Evolutionary conservation across 306 rosid species (phyloP).

Genomic region (Dryas octopetala): DNA sequence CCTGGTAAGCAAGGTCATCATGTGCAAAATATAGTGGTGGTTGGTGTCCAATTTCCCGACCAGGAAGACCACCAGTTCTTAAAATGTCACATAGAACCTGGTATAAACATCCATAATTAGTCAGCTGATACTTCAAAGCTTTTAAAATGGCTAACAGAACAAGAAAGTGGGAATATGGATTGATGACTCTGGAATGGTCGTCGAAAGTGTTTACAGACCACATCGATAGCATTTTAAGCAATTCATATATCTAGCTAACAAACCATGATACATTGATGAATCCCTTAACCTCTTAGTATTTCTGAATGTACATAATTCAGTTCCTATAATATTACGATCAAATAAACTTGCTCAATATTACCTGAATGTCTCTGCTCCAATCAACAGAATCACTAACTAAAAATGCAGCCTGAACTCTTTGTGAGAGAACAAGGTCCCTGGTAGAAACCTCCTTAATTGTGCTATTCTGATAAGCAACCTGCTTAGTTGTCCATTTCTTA

Average conservation of each 20-base stretch:
- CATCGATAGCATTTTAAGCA: background rate
- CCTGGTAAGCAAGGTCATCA: conserved; percentile 95
- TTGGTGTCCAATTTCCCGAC: conserved; percentile 61
- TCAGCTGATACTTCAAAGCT: background rate
- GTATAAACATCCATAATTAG: conserved; percentile 24
- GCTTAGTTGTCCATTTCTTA: conserved; percentile 69
- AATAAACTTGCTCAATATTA: conserved; percentile 10
- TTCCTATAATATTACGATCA: background rate
- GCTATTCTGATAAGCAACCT: conserved; percentile 30
- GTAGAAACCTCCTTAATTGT: conserved; percentile 27
- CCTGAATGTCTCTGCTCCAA: conserved; percentile 99
- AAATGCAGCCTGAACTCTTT: conserved; percentile 81
- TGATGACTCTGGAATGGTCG: background rate
- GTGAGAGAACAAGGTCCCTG: conserved; percentile 44
- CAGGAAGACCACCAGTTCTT: conserved; percentile 92
- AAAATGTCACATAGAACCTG: conserved; percentile 91
- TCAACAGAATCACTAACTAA: conserved; percentile 86
- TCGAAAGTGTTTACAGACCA: background rate
- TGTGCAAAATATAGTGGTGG: conserved; percentile 76
- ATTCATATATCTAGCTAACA: background rate
- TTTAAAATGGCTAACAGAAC: background rate
- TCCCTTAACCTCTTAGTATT: background rate
- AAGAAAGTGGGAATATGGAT: background rate
- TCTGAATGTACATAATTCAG: background rate
- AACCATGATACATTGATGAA: background rate